Evolutionary conservation across 192 early-diverging fungal species (phyloP), one percentile per base, ranked within the genome.

Genomic region (Coemansia erecta): DNA sequence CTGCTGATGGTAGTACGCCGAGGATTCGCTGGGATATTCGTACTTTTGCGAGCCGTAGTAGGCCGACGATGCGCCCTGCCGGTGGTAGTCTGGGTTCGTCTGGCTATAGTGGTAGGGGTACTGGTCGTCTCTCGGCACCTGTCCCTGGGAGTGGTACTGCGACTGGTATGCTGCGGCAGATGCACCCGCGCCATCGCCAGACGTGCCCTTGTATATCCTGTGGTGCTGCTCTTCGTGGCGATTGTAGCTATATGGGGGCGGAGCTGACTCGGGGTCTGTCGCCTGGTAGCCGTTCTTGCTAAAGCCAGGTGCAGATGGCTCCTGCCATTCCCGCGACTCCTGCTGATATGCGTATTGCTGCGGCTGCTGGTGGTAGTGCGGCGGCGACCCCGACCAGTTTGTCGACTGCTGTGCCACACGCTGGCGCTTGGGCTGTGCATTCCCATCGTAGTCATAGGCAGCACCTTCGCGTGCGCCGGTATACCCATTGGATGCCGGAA

Each of bases 21-120:
- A 19, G 2, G 59, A 14, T n/a, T 50, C 50, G 18, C 17, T 28
- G 26, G 59, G 22, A 47, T 73, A 66, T 35, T 66, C 64, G 48
- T 73, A 60, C 26, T 73, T 66, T 35, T 64, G 28, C 17, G 63
- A 49, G 43, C 61, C 60, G 43, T 63, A 60, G 60, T 73, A 73
- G 7, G 50, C 19, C 4, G 58, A 24, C 44, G 66, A 48, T 15
- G 44, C 18, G 42, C 24, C 28, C 22, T 19, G 56, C 23, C 44
- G 17, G 15, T 21, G 48, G 37, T 46, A 49, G 48, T 59, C 17
- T 18, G 26, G 43, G 24, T 11, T 33, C 12, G 48, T 43, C 46
- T 60, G 58, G 22, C 22, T 10, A 22, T 52, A 22, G 12, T 61
- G 35, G 31, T 61, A 39, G 18, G 58, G 41, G 33, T 55, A 39